A percentile compares a stretch with the other conserved stretches of the same genome.
phyloP scores from a whole-genome alignment of 306 rosid species.

The Malus sieversii region DNA sequence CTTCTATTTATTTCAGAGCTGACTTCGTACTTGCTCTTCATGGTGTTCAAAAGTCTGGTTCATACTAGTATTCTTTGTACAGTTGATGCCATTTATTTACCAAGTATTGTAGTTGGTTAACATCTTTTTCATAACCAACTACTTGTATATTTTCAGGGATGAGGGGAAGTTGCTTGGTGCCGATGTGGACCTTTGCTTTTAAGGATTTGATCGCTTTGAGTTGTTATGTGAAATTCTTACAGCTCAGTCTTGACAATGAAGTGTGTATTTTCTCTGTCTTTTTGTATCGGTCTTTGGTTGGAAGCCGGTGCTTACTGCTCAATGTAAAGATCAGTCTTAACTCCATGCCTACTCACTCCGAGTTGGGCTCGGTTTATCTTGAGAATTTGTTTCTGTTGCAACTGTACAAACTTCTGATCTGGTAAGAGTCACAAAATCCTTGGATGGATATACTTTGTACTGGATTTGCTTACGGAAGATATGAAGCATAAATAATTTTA shows the following conservation, averaged over 20 bases:
- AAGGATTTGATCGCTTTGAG: not conserved
- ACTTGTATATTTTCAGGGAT: slow-evolving; percentile 11
- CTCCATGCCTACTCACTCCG: not conserved
- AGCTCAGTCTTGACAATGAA: not conserved
- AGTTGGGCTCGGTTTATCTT: not conserved
- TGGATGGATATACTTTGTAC: not conserved
- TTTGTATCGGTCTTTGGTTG: not conserved
- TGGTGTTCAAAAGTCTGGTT: not conserved
- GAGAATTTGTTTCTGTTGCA: slow-evolving; percentile 1
- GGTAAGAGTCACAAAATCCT: not conserved
- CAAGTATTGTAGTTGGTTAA: not conserved
- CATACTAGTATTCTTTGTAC: not conserved
- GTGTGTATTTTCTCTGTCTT: not conserved
- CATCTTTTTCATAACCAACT: not conserved
- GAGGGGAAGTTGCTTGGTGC: slow-evolving; percentile 7
- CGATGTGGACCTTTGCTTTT: not conserved
- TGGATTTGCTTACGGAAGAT: slow-evolving; percentile 1
- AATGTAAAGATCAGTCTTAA: not conserved
- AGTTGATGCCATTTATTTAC: not conserved
- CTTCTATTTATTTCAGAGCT: not conserved
- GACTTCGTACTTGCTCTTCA: not conserved
- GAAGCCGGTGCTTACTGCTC: not conserved
- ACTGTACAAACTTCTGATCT: not conserved
- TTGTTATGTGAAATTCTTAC: not conserved
- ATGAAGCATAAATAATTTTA: not conserved